These are phyloP conservation scores for Ampelomyces quisqualis DNA, from an alignment of 2,329 filamentous ascomycete species.

Conservation along the genomic window DNA sequence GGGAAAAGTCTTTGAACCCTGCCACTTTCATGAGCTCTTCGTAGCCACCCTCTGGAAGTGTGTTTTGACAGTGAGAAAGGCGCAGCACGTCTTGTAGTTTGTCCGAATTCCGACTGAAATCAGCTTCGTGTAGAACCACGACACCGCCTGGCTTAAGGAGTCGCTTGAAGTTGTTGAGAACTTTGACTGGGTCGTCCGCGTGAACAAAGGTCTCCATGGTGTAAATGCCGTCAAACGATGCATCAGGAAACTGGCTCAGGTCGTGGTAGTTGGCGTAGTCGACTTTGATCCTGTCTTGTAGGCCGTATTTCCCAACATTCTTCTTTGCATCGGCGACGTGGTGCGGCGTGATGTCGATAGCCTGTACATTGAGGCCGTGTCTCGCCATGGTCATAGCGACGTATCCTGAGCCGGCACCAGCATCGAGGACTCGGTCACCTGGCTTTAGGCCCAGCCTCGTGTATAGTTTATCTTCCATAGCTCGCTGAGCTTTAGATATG, in stretches of 20 bases:
- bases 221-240: conserved; percentile 54
- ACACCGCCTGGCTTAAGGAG: conserved; percentile 52
- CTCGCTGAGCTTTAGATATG: conserved; percentile 45
- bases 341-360: conserved; percentile 53
- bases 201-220: conserved; percentile 61
- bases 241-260: conserved; percentile 44
- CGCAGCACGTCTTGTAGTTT: conserved; percentile 17
- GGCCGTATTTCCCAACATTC: conserved; percentile 42
- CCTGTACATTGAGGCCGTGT: conserved; percentile 41
- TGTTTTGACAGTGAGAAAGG: conserved; percentile 26
- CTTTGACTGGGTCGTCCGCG: conserved; percentile 50
- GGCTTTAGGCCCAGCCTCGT: conserved; percentile 16
- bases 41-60: conserved; percentile 42
- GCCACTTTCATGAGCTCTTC: conserved; percentile 41
- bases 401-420: conserved; percentile 54
- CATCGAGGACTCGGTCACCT: conserved; percentile 53
- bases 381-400: conserved; percentile 54
- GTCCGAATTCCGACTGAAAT: conserved; percentile 27
- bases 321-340: conserved; percentile 50
- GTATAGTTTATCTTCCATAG: conserved; percentile 55
- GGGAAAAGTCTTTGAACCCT: conserved; percentile 43
- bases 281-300: conserved; percentile 44
- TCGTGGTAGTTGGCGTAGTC: conserved; percentile 55
- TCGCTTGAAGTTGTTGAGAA: conserved; percentile 51
- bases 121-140: conserved; percentile 51